Evolutionary conservation across 2,329 filamentous ascomycete genomes (phyloP), one percentile per base, ranked within the genome.

Genomic region (Kalmusia sp.): DNA sequence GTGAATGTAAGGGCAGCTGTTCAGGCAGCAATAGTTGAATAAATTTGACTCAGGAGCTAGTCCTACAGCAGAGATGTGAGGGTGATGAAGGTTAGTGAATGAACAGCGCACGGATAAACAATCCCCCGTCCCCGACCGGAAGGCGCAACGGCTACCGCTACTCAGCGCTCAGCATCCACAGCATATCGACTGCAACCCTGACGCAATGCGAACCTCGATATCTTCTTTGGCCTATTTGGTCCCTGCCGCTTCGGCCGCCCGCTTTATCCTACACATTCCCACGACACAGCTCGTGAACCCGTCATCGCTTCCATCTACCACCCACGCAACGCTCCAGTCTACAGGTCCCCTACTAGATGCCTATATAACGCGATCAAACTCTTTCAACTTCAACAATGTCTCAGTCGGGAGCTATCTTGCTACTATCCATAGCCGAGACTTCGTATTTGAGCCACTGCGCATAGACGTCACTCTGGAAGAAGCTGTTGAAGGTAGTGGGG

Each of bases 341-440:
- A 72, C 76, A 35, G 78, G 78, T 15, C 76, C 73, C 8, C 72
- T 73, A 33, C 68, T 82, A 54, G 78, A 82, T 22, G 86, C 90
- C 11, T 87, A 87, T 8, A 78, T 96, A 8, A 87, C 87, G 11
- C 78, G 82, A 34, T 75, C 81, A 63, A 90, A 91, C 72, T 87
- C 85, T 21, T 92, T 97, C 69, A 81, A 86, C 58, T 96, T 97
- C 80, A 77, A 76, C 61, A 87, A 92, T 64, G 81, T 96, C 47
- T 82, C 84, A 4, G 72, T 82, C 0, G 89, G 88, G 1, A 91
- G 87, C 52, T 97, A 97, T 73, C 84, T 98, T 5, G 86, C 90
- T 41, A 91, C 95, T 62, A 82, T 98, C 43, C 86, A 93, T 77
- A 88, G 87, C 70, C 78, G 84, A 24, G 89, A 90, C 51, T 86